phyloP scores from a whole-genome alignment of 257 asterid species.

The Solanum chiquidenum region DNA sequence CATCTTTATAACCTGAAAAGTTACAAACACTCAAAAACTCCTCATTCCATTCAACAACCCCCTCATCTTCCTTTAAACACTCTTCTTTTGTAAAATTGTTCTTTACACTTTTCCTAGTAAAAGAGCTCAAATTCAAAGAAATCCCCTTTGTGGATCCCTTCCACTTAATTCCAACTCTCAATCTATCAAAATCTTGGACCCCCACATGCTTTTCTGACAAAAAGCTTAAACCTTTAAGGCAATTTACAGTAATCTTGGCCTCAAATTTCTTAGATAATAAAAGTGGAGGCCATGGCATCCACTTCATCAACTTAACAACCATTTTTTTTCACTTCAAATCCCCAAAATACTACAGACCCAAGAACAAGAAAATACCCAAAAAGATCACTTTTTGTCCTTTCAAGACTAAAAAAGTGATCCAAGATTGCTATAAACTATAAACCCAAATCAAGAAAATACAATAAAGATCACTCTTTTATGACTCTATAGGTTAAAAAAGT shows the following conservation, averaged over 20 bases:
- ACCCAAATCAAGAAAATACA: background rate
- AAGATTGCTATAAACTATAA: background rate
- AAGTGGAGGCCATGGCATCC: conserved; percentile 66
- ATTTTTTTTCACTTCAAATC: conserved; percentile 4
- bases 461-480: background rate
- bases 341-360: background rate
- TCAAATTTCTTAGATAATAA: conserved; percentile 45
- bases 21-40: conserved; percentile 43
- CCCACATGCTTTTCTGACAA: background rate
- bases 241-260: conserved; percentile 33
- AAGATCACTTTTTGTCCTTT: background rate
- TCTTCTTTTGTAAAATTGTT: conserved; percentile 55
- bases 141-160: conserved; percentile 44
- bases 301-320: conserved; percentile 72
- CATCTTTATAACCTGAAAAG: conserved; percentile 30
- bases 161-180: conserved; percentile 63
- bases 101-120: conserved; percentile 22
- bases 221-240: conserved; percentile 18
- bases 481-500: background rate
- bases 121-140: conserved; percentile 26
- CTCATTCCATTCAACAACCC: conserved; percentile 50
- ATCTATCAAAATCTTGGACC: conserved; percentile 15
- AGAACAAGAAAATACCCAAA: background rate
- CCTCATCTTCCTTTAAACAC: conserved; percentile 9
- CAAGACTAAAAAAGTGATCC: background rate